Conservation (phyloP, 2,329 filamentous ascomycete genomes). For the Chrysoporthe puriensis region DNA sequence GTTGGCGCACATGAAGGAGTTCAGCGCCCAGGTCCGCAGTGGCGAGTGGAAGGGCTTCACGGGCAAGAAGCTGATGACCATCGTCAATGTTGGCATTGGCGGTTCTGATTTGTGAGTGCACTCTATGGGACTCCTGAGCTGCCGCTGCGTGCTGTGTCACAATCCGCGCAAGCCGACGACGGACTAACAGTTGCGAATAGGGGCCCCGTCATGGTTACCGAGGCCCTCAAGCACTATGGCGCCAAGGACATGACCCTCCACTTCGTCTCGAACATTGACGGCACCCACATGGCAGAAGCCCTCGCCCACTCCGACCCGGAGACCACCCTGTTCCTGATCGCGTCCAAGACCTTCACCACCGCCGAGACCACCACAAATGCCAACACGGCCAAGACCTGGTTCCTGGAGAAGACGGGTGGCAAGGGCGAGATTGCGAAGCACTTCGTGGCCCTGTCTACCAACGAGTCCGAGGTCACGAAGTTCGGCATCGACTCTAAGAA, state of each 20-base stretch:
- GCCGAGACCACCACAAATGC: conserved; percentile 97
- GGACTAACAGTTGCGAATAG: conserved; percentile 50
- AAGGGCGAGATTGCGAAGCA: conserved; percentile 94
- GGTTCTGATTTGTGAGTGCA: conserved; percentile 89
- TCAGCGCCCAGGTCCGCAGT: conserved; percentile 90
- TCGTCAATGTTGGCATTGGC: conserved; percentile 97
- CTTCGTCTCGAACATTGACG: conserved; percentile 99
- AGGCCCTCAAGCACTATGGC: conserved; percentile 94
- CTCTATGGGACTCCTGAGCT: neutral
- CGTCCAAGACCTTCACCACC: conserved; percentile 99
- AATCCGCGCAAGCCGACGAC: no score
- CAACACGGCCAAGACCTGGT: conserved; percentile 96
- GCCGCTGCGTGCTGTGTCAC: neutral
- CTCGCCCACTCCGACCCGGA: conserved; percentile 88
- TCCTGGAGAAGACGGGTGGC: conserved; percentile 77
- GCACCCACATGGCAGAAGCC: conserved; percentile 95
- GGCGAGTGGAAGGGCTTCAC: conserved; percentile 97
- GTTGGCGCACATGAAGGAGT: conserved; percentile 97
- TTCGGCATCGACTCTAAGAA: conserved; percentile 99
- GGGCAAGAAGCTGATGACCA: conserved; percentile 95
- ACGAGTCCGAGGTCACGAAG: conserved; percentile 92
- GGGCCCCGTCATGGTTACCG: conserved; percentile 97
- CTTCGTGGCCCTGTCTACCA: conserved; percentile 97
- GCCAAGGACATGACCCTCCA: conserved; percentile 85
- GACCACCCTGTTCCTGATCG: conserved; percentile 97